Evolutionary conservation across 2,329 filamentous ascomycete species (phyloP).

Genomic region (Penicillium sp.): DNA sequence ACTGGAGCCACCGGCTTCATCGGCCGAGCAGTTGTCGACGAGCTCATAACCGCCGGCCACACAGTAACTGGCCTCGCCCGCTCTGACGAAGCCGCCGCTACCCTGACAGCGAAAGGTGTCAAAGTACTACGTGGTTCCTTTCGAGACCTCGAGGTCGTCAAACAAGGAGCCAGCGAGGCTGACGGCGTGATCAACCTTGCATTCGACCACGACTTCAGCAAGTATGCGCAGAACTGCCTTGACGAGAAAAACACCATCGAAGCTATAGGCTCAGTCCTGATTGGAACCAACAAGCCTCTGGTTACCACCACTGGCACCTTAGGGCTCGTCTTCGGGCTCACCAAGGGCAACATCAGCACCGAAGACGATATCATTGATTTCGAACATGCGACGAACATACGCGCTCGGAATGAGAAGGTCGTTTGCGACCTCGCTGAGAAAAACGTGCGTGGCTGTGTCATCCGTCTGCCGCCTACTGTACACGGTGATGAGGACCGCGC

Average conservation of each 20-base stretch:
- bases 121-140: constrained; percentile 38
- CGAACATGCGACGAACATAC: constrained; percentile 22
- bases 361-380: constrained; percentile 32
- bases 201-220: constrained; percentile 45
- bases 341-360: constrained; percentile 25
- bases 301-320: constrained; percentile 42
- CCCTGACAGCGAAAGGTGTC: constrained; percentile 35
- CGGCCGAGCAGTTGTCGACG: constrained; percentile 41
- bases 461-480: constrained; percentile 43
- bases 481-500: constrained; percentile 39
- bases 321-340: constrained; percentile 14
- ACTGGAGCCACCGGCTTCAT: constrained; percentile 50
- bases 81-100: constrained; percentile 29
- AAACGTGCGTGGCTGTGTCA: constrained; percentile 35
- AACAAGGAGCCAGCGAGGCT: constrained; percentile 29
- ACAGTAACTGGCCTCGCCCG: constrained; percentile 46
- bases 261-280: constrained; percentile 37
- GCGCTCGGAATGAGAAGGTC: constrained; percentile 27
- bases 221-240: constrained; percentile 29
- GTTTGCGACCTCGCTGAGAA: constrained; percentile 19
- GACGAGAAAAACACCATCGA: constrained; percentile 39
- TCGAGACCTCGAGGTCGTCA: constrained; percentile 37
- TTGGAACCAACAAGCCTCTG: constrained; percentile 36
- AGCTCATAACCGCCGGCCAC: constrained; percentile 43
- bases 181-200: constrained; percentile 47